Percentiles rank a stretch among this genome's conserved stretches.
These are phyloP conservation scores for Scedosporium boydii DNA, from an alignment of 2,329 filamentous ascomycete species.

Conservation along the genomic window DNA sequence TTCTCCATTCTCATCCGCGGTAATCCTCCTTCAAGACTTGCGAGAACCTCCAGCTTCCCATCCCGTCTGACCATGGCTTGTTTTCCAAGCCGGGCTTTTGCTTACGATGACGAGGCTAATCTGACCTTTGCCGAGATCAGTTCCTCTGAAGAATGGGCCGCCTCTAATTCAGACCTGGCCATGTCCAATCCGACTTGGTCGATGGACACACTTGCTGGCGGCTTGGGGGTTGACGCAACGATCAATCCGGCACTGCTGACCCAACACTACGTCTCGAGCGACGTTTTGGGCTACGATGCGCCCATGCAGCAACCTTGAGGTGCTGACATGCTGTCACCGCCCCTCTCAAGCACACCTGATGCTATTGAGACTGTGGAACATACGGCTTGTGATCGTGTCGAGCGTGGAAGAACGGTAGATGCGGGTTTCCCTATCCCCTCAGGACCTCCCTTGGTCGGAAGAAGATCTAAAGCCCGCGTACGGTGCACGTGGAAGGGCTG, in stretches of 20 bases:
- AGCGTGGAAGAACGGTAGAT: neutral
- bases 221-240: neutral
- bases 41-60: neutral
- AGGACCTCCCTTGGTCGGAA: neutral
- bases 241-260: slow-evolving; percentile 1
- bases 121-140: neutral
- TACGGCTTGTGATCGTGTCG: neutral
- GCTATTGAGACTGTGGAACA: neutral
- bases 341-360: neutral
- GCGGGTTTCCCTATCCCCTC: neutral
- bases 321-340: slow-evolving; percentile 1
- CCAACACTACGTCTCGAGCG: neutral
- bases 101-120: slow-evolving; percentile 6
- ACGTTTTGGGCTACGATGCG: neutral
- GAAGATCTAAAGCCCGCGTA: neutral
- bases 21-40: neutral
- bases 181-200: neutral
- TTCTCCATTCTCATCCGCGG: neutral
- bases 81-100: neutral
- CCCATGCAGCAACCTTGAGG: slow-evolving; percentile 3
- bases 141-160: neutral
- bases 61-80: neutral
- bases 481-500: neutral
- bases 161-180: neutral
- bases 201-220: neutral